Evolutionary conservation across 2,329 filamentous ascomycete species (phyloP).

Genomic region (Chaetomiaceae sp.): DNA sequence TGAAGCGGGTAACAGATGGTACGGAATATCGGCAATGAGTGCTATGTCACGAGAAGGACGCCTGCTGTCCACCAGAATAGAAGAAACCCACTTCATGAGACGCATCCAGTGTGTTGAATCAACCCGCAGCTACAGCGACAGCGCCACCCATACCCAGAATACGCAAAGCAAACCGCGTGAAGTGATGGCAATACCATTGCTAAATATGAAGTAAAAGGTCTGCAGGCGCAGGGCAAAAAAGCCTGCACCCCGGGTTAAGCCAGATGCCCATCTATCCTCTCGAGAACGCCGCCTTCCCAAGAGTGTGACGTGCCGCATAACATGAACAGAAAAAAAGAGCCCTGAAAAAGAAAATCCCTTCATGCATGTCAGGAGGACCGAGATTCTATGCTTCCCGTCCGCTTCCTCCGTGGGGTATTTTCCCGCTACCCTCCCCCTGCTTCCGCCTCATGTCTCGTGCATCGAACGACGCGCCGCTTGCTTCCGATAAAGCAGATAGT

Average conservation of each 20-base stretch:
- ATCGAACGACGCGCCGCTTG: slow-evolving; percentile 1
- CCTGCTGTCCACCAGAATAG: too few relatives aligned
- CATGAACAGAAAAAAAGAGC: slow-evolving; percentile 10
- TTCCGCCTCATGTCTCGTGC: slow-evolving; percentile 10
- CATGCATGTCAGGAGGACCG: slow-evolving; percentile 18
- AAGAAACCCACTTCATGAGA: too few relatives aligned
- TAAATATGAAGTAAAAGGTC: slow-evolving; percentile 10
- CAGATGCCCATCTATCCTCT: slow-evolving; percentile 23
- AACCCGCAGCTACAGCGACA: neutral
- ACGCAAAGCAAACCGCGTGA: neutral
- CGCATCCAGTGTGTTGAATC: too few relatives aligned
- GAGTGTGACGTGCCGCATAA: slow-evolving; percentile 13
- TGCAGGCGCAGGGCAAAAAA: slow-evolving; percentile 9
- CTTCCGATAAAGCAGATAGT: neutral
- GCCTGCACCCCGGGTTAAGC: slow-evolving; percentile 10
- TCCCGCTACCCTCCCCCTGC: slow-evolving; percentile 4
- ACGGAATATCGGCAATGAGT: too few relatives aligned
- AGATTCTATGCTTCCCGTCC: slow-evolving; percentile 10
- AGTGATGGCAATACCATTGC: slow-evolving; percentile 16
- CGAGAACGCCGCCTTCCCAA: slow-evolving; percentile 21
- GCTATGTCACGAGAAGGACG: too few relatives aligned
- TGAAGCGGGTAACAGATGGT: too few relatives aligned
- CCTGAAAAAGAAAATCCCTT: slow-evolving; percentile 6
- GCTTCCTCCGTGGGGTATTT: slow-evolving; percentile 14
- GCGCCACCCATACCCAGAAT: neutral